Evolutionary conservation across 208 protist genomes (phyloP), one percentile per base, ranked within the genome.

Genomic region (Trypanosoma melophagium): DNA sequence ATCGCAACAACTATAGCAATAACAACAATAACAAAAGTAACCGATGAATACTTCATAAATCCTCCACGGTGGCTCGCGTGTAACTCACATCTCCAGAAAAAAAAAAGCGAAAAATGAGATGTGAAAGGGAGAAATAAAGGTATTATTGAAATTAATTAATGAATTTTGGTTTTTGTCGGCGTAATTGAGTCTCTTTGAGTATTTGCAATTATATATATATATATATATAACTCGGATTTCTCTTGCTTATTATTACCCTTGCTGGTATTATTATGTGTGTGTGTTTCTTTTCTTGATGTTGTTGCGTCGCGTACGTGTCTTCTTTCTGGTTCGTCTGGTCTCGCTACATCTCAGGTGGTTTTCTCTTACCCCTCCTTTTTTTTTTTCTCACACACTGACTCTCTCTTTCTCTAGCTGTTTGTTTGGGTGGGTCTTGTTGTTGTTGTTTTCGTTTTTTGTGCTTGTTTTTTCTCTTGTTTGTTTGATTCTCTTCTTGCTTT

Each of bases 1-100:
- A 92, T 71, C 75, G 76, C 49, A 71, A 66, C 65, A 22, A 57
- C 40, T 44, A 44, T 12, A 44, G 12, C 7, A 44, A 44, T 44
- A 44, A 44, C 12, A 44, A 44, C 7, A 44, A 44, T 12, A 44
- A 44, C 7, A 47, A 10, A 10, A 47, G 10, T 10, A 47, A 47
- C 8, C 9, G 10, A 3, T n/a, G 1, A 47, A 14, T 35, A 5
- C 28, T 35, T 5, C 28, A 5, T 35, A 35, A 35, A 35, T 35
- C 28, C 28, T 5, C 28, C 5, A 35, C 5, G 28, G 28, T 5
- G 5, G 3, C 28, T 35, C 28, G 5, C 28, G 28, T 5, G 3
- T 35, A 1, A 5, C 28, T 35, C 28, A 7, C 1, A 35, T 35
- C 28, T 35, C 28, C 28, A 35, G 28, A 47, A n/a, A 47, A 47